Evolutionary conservation across 2,329 filamentous ascomycete genomes (phyloP).

Genomic region (Nemania diffusa): DNA sequence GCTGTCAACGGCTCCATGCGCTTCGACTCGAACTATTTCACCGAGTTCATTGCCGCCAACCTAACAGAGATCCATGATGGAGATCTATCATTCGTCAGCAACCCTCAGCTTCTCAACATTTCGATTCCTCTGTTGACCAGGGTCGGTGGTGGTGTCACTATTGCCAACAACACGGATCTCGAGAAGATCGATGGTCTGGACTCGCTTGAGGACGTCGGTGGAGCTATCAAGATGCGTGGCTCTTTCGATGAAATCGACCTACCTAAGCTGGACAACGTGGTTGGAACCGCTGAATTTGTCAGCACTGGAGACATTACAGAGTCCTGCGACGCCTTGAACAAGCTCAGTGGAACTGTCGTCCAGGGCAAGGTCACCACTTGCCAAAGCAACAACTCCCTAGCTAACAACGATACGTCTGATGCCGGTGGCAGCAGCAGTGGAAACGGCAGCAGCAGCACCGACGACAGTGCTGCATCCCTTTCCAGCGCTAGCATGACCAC

Average conservation of each 20-base stretch:
- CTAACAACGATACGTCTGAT: slow-evolving; percentile 59
- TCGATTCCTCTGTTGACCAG: slow-evolving; percentile 74
- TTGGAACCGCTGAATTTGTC: slow-evolving; percentile 76
- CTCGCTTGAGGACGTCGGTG: slow-evolving; percentile 74
- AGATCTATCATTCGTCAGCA: slow-evolving; percentile 71
- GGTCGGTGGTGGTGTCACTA: slow-evolving; percentile 81
- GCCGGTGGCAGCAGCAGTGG: slow-evolving; percentile 39
- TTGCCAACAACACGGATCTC: slow-evolving; percentile 88
- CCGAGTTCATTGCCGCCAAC: slow-evolving; percentile 71
- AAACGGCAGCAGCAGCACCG: slow-evolving; percentile 41
- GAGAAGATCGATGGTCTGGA: slow-evolving; percentile 73
- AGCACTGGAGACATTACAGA: slow-evolving; percentile 69
- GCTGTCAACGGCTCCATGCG: slow-evolving; percentile 81
- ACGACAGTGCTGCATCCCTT: slow-evolving; percentile 56
- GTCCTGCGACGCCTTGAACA: slow-evolving; percentile 66
- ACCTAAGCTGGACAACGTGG: slow-evolving; percentile 72
- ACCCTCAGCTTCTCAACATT: slow-evolving; percentile 75
- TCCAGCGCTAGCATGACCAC: slow-evolving; percentile 59
- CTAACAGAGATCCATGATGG: slow-evolving; percentile 72
- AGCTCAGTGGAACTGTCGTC: slow-evolving; percentile 56
- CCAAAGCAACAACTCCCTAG: slow-evolving; percentile 61
- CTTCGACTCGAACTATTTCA: slow-evolving; percentile 83
- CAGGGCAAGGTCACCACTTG: slow-evolving; percentile 61
- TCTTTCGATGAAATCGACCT: slow-evolving; percentile 80
- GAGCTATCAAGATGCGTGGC: slow-evolving; percentile 86